Evolutionary conservation across 1,139 yeast species (phyloP), one percentile per base, ranked within the genome.

Genomic region (Casaregolazyma suthepensis): DNA sequence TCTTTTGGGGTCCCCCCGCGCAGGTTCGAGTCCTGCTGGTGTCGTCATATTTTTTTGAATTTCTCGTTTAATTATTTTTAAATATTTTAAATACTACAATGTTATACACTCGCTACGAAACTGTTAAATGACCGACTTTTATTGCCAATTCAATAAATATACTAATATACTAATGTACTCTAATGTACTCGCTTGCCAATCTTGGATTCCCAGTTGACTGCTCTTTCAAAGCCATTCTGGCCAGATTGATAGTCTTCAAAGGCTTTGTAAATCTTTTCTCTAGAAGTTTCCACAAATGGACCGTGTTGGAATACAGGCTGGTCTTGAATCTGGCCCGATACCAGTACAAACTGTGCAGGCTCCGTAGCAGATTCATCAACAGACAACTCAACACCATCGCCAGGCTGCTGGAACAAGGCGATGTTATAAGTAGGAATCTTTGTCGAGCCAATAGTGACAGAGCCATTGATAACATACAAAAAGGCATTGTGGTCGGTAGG

Each of bases 1-100:
- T 76, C 79, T 82, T 81, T 78, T 82, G 86, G 89, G 87, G 84
- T 79, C 76, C 77, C 80, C 87, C 88, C 87, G 87, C 89, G 87
- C 87, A 83, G 88, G 89, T 83, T 83, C 88, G 84, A 83, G 82
- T 83, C 88, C 88, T 82, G 88, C 87, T 78, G 85, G 81, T 82
- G 87, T 82, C 88, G 88, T 50, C 43, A 54, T 58, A 7, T 47
- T 57, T 58, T 57, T 58, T 53, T 45, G 31, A 13, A 42, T 17
- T 3, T 6, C 19, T 18, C 5, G 5, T 22, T 6, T 42, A 17
- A 3, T 19, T 7, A 42, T 7, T 42, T 12, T 10, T 15, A 42
- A 42, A 22, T 13, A 17, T 31, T 26, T 26, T 6, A 12, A 22
- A 22, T 22, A 22, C 26, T 22, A 22, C 26, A 4, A 22, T 22